Base-by-base conservation (phyloP, 768 basidiomycete species). In the Clavulina sp. region DNA sequence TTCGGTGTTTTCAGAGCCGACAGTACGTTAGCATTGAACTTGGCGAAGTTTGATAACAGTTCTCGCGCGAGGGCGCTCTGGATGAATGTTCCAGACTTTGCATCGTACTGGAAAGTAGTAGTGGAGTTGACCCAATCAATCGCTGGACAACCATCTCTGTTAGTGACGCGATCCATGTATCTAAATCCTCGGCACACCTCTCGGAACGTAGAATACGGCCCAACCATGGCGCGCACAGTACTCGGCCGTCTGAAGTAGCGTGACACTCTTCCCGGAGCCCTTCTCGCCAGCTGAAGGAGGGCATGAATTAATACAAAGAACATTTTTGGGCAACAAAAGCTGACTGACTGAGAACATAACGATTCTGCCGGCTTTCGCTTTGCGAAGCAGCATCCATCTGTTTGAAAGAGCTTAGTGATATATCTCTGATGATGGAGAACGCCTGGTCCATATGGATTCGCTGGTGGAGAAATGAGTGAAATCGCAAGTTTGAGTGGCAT, bases 181-280 rank as follows among this genome's bases (percentile, higher is more conserved):
- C 43, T 62, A 53, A 65, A 66, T 46, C 13, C 2, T 24, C 7
- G 28, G 64, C 71, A 46, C 30, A 84, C 86, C 77, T 65, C 81
- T 71, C 2, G 91, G 87, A 24, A 89, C 73, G 61, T 91, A 95
- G 18, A 92, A 64, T 18, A 88, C 84, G 21, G 92, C 72, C 84
- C 86, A 91, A 26, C 74, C 73, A 21, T 74, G 71, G 2, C 71
- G 64, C 6, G 72, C 58, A 31, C 78, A 80, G 56, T 85, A 78
- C 34, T 81, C 71, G 0, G 84, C 76, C 0, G 81, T 73, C 62
- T 95, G 89, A 5, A 91, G 67, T 29, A 93, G 65, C 5, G 84
- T 63, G 54, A 75, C 77, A 51, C 81, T 84, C 66, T 93, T 95
- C 38, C 89, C 91, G 51, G 74, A 78, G 4, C 91, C 89, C 5